A percentile compares a stretch with the other conserved stretches of the same genome.
phyloP scores from a whole-genome alignment of 495 filamentous ascomycete genomes.

The Hypoxylon intermedium region DNA sequence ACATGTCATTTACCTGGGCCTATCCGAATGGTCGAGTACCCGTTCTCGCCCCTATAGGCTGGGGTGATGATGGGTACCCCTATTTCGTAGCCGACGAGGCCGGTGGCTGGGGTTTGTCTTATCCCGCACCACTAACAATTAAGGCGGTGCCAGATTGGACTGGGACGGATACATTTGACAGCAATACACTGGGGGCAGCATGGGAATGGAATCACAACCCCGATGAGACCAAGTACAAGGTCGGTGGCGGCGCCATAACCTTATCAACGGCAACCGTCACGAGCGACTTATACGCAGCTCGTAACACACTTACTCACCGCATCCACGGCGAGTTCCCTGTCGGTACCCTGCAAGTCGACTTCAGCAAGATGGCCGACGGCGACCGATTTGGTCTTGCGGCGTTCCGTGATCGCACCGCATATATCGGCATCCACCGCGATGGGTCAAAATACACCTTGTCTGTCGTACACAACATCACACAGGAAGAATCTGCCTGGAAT shows the following conservation, averaged over 20 bases:
- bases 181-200: slow-evolving; percentile 44
- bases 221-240: slow-evolving; percentile 47
- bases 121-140: slow-evolving; percentile 50
- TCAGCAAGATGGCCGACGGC: slow-evolving; percentile 56
- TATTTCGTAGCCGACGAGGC: slow-evolving; percentile 44
- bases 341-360: slow-evolving; percentile 58
- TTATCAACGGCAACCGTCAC: slow-evolving; percentile 61
- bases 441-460: slow-evolving; percentile 32
- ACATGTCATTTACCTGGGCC: slow-evolving; percentile 62
- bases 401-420: slow-evolving; percentile 61
- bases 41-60: slow-evolving; percentile 61
- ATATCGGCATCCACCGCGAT: slow-evolving; percentile 54
- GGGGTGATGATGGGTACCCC: slow-evolving; percentile 60
- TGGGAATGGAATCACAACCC: slow-evolving; percentile 74
- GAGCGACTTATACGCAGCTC: slow-evolving; percentile 57
- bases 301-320: slow-evolving; percentile 65
- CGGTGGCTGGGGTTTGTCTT: slow-evolving; percentile 54
- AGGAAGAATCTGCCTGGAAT: slow-evolving; percentile 47
- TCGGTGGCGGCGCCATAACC: slow-evolving; percentile 41
- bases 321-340: slow-evolving; percentile 55
- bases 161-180: slow-evolving; percentile 55
- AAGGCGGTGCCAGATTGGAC: slow-evolving; percentile 30
- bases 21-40: slow-evolving; percentile 66
- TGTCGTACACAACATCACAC: slow-evolving; percentile 31
- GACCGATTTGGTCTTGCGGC: slow-evolving; percentile 59